Evolutionary conservation across 2,329 filamentous ascomycete species (phyloP).

Genomic region (Stachybotrys elegans): DNA sequence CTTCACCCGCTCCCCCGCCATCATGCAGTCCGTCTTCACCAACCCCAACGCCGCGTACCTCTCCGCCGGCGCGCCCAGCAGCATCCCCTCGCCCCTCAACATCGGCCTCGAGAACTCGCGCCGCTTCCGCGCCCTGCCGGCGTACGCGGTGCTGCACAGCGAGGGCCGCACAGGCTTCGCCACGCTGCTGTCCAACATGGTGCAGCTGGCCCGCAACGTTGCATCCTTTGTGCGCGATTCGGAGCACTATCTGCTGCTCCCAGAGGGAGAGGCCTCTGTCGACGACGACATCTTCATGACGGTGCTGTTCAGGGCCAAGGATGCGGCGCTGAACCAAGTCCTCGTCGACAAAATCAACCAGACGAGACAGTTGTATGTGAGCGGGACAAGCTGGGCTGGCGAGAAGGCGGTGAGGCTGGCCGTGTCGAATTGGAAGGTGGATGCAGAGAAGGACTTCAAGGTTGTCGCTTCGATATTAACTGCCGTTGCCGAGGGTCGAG

Average conservation of each 20-base stretch:
- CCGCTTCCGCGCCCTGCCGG: conserved; percentile 83
- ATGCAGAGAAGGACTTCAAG: conserved; percentile 60
- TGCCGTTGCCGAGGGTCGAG: conserved; percentile 32
- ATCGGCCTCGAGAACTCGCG: conserved; percentile 88
- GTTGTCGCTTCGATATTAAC: conserved; percentile 61
- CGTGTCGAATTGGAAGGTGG: conserved; percentile 77
- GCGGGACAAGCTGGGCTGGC: conserved; percentile 73
- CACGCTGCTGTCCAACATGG: conserved; percentile 67
- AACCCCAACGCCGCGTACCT: conserved; percentile 88
- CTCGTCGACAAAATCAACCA: conserved; percentile 71
- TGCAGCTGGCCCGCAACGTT: conserved; percentile 63
- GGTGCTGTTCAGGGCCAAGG: conserved; percentile 71
- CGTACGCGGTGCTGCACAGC: conserved; percentile 73
- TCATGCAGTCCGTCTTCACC: conserved; percentile 61
- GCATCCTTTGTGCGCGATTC: conserved; percentile 58
- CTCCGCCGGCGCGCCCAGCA: conserved; percentile 29
- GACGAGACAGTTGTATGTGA: conserved; percentile 73
- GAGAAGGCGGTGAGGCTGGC: conserved; percentile 74
- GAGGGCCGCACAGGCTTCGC: conserved; percentile 68
- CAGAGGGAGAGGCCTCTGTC: conserved; percentile 31
- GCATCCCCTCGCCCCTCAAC: conserved; percentile 76
- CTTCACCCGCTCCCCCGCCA: conserved; percentile 60
- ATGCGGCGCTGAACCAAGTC: conserved; percentile 54
- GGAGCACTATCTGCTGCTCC: conserved; percentile 62
- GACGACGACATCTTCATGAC: conserved; percentile 54